Base-by-base conservation (phyloP, 1,139 yeast genomes). In the Zygotorulaspora mrakii region DNA sequence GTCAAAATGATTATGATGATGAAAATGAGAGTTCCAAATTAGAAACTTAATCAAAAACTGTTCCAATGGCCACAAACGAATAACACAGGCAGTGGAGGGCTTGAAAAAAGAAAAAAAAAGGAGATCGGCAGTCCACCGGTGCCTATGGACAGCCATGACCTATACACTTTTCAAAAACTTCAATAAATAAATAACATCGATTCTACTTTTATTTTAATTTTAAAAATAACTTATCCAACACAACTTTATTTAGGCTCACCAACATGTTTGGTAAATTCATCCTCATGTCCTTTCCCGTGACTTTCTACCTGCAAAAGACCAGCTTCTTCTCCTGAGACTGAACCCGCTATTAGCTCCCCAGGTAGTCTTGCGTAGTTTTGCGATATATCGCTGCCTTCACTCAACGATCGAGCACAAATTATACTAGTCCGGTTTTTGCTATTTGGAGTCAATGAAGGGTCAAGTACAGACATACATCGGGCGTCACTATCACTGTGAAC, bases 191-290 rank as follows among this genome's bases (percentile, higher is more conserved):
- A 7, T 20, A 20, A 20, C 9, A 10, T 10, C 10, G 10, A 20
- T 10, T 10, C 23, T 44, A 10, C 44, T 54, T n/a, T 45, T 44
- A 5, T 47, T 57, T 10, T 37, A 48, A 9, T 43, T 56, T 25
- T 53, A 25, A 11, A 10, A 18, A 53, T 26, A 62, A 66, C 40
- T 66, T 70, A 37, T 64, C 68, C 26, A 65, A 64, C 2, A 60
- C 59, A 20, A 55, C 52, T 3, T 7, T 41, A 43, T 33, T 44
- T 42, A 5, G 35, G 37, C 17, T 41, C 45, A 12, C 45, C 43
- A 7, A 37, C 31, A n/a, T n/a, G n/a, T n/a, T n/a, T n/a, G n/a
- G n/a, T n/a, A n/a, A n/a, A n/a, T n/a, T n/a, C n/a, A n/a, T n/a
- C n/a, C n/a, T n/a, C n/a, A n/a, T 20, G 9, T 20, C 9, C 22